Evolutionary conservation across 169 alveolate species (phyloP), one percentile per base, ranked within the genome.

Genomic region (Cryptosporidium parvum): DNA sequence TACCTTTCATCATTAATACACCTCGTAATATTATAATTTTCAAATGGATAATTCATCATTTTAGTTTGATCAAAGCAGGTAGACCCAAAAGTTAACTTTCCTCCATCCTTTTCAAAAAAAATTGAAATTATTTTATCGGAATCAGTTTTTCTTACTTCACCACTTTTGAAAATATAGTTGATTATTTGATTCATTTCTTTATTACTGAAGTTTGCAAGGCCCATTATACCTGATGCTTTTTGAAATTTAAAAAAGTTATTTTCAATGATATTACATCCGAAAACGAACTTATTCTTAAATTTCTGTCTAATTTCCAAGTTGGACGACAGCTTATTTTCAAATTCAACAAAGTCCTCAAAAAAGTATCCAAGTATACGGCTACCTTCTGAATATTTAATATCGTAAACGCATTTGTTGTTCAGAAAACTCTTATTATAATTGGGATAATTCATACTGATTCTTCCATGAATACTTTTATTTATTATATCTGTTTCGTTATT

Each of bases 171-270:
- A 1, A 65, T 31, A 31, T 14, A 65, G 51, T 65, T 35, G 29
- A 65, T 65, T 65, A 65, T 65, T 37, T 35, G 42, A 21, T 65
- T 65, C 44, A 65, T 65, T 29, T 53, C 75, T 26, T 3, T 16
- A 10, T 31, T 59, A 21, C 37, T 39, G 62, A 37, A 62, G 59
- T 80, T 62, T 2, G 80, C 93, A 37, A 92, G 62, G 3, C 94
- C 94, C 65, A 85, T 65, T 21, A 92, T 91, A 31, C 94, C 94
- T 8, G 93, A 56, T 42, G 94, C 94, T 62, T 69, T 72, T 70
- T 92, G 94, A 58, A 68, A 44, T 29, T 85, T 69, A 39, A 92
- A 92, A 10, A 91, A 71, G 16, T 56, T 84, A 23, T 93, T 86
- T 65, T 92, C 94, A 65, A 62, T 62, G 31, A 56, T 16, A 69